Conservation (phyloP, 495 filamentous ascomycete species). For the Aspergillus hancockii region DNA sequence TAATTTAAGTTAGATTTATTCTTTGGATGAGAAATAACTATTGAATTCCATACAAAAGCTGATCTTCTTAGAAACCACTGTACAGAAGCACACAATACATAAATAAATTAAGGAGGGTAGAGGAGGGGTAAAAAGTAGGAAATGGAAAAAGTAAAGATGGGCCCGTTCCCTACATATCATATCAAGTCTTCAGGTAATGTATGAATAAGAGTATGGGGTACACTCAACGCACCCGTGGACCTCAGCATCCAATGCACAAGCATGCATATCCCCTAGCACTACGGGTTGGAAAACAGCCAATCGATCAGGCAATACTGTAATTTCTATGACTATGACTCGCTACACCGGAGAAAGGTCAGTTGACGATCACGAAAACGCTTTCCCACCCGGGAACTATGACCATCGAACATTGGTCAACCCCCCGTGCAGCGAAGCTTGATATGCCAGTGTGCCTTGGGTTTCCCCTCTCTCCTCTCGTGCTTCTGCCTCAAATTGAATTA, state of each 20-base stretch:
- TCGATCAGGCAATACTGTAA: slow-evolving; percentile 15
- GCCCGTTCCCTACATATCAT: background rate
- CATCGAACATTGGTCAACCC: slow-evolving; percentile 3
- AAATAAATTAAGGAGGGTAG: slow-evolving; percentile 17
- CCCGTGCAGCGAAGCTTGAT: slow-evolving; percentile 1
- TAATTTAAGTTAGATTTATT: background rate
- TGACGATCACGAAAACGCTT: slow-evolving; percentile 7
- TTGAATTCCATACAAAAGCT: background rate
- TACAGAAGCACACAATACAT: background rate
- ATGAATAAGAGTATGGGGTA: background rate
- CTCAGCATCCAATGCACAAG: slow-evolving; percentile 10
- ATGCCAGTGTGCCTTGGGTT: slow-evolving; percentile 1
- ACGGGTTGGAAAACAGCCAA: slow-evolving; percentile 17
- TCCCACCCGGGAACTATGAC: background rate
- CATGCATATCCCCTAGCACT: slow-evolving; percentile 16
- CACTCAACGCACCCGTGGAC: background rate
- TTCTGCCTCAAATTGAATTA: background rate
- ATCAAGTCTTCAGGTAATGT: background rate
- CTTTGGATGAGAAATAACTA: background rate
- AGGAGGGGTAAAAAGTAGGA: slow-evolving; percentile 6
- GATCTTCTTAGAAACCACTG: background rate
- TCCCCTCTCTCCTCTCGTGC: slow-evolving; percentile 1
- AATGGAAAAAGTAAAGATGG: background rate
- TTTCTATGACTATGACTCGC: slow-evolving; percentile 9
- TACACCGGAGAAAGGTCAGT: slow-evolving; percentile 16